These are phyloP conservation scores for Trametes polyzona DNA, from an alignment of 1,284 basidiomycete genomes.

Conservation along the genomic window DNA sequence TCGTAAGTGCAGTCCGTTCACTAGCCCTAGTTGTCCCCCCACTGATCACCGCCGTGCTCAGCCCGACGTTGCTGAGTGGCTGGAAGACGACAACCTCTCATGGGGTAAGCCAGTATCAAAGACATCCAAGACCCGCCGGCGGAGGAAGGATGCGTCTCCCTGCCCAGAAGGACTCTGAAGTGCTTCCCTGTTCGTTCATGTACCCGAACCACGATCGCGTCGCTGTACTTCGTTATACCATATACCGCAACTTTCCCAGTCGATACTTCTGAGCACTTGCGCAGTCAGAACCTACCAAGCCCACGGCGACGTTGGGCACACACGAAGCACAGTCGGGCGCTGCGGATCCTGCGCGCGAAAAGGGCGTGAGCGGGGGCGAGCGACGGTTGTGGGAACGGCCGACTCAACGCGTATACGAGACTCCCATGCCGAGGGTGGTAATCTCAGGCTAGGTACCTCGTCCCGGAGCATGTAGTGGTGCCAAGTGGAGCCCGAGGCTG, in stretches of 20 bases:
- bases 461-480: neutral
- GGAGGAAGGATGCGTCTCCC: neutral
- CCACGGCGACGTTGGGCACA: neutral
- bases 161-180: neutral
- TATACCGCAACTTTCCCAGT: too few relatives aligned
- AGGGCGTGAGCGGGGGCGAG: too few relatives aligned
- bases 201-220: too few relatives aligned
- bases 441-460: neutral
- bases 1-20: neutral
- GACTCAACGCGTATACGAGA: neutral
- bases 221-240: too few relatives aligned
- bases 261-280: neutral
- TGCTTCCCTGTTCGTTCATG: neutral
- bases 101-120: constrained; percentile 9
- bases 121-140: neutral
- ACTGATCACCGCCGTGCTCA: neutral
- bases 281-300: neutral
- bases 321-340: neutral
- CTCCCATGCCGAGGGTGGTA: neutral
- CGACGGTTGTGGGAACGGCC: neutral
- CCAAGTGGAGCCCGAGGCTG: neutral
- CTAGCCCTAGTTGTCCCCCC: too few relatives aligned
- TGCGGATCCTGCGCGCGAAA: neutral
- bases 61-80: constrained; percentile 17
- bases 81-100: constrained; percentile 24